These are phyloP conservation scores for Fusarium staphyleae DNA, from an alignment of 2,329 filamentous ascomycete genomes.

Conservation along the genomic window DNA sequence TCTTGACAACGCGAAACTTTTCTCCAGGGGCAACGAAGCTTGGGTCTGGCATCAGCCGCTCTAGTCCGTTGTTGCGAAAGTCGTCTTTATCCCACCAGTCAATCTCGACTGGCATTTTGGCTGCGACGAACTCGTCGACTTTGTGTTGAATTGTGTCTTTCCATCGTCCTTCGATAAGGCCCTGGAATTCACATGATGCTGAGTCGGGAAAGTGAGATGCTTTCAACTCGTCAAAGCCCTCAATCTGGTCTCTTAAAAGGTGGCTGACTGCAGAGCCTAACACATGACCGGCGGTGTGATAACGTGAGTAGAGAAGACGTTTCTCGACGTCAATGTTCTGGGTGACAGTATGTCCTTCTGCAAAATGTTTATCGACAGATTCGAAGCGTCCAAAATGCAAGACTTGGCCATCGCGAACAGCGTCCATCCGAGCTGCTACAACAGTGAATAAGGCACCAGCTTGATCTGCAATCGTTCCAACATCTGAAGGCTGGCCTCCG, in stretches of 20 bases:
- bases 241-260: slow-evolving; percentile 59
- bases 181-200: slow-evolving; percentile 72
- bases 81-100: slow-evolving; percentile 73
- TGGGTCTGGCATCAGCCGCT: slow-evolving; percentile 62
- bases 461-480: slow-evolving; percentile 59
- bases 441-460: slow-evolving; percentile 56
- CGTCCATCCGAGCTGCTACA: slow-evolving; percentile 62
- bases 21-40: slow-evolving; percentile 45
- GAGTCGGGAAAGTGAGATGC: slow-evolving; percentile 74
- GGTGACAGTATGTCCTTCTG: slow-evolving; percentile 52
- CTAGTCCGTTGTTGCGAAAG: slow-evolving; percentile 61
- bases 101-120: slow-evolving; percentile 63
- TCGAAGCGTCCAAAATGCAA: slow-evolving; percentile 71
- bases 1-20: slow-evolving; percentile 72
- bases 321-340: slow-evolving; percentile 68
- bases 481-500: slow-evolving; percentile 75
- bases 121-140: slow-evolving; percentile 64
- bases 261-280: slow-evolving; percentile 71
- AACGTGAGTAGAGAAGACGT: slow-evolving; percentile 68
- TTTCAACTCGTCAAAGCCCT: slow-evolving; percentile 70
- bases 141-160: slow-evolving; percentile 68
- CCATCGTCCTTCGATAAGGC: slow-evolving; percentile 68
- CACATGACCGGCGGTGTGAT: slow-evolving; percentile 78
- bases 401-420: slow-evolving; percentile 59
- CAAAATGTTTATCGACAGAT: slow-evolving; percentile 44